Percentiles rank a stretch among this genome's conserved stretches.
Evolutionary conservation across 176 grass and related monocot genomes (phyloP).

Genomic region (Ampelocalamus luodianensis): DNA sequence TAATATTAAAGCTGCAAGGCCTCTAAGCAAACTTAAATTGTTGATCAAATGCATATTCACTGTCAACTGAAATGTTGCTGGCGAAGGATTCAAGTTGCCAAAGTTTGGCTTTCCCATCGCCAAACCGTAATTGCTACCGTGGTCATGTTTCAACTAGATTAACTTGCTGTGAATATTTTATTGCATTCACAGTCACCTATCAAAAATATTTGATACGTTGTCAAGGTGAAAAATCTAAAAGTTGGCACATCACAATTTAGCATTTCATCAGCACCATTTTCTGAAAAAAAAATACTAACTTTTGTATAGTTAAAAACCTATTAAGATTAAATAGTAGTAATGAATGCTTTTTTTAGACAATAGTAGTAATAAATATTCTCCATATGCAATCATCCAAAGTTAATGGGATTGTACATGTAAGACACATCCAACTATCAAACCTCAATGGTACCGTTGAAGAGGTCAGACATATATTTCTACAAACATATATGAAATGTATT

Average conservation of each 20-base stretch:
- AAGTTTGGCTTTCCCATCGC: background rate
- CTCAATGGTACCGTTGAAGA: background rate
- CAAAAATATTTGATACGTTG: background rate
- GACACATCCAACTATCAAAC: conserved; percentile 30
- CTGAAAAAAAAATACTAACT: background rate
- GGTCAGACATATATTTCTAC: background rate
- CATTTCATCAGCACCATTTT: conserved; percentile 4
- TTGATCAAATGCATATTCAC: conserved; percentile 13
- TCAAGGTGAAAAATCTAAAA: background rate
- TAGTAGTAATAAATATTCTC: background rate
- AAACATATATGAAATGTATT: conserved; percentile 12
- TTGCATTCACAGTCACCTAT: background rate
- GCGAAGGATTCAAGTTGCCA: conserved; percentile 18
- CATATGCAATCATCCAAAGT: background rate
- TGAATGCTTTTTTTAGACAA: background rate
- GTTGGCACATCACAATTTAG: background rate
- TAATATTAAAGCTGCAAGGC: background rate
- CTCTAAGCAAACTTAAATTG: background rate
- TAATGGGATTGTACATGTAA: background rate
- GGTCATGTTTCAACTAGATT: background rate
- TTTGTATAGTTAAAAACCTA: background rate
- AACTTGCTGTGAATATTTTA: conserved; percentile 8
- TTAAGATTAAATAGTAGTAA: background rate
- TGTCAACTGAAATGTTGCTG: background rate
- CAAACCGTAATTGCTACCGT: background rate